A percentile compares a stretch with the other conserved stretches of the same genome.
phyloP scores from a whole-genome alignment of 2,329 filamentous ascomycete genomes.

The Sporothrix phasma region DNA sequence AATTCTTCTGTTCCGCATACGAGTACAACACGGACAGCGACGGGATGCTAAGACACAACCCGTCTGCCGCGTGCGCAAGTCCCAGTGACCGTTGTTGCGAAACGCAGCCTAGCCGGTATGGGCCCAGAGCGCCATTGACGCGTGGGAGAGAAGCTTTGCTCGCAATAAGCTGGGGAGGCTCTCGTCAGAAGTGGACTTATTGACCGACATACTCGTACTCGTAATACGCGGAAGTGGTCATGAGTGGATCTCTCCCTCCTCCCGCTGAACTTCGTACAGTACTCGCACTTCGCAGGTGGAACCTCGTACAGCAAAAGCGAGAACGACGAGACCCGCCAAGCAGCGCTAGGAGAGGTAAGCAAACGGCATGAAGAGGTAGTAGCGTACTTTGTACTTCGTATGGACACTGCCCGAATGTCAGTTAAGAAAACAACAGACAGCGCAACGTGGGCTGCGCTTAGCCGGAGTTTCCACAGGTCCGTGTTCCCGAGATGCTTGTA shows the following conservation, averaged over 20 bases:
- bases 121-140: background rate
- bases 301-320: too few species aligned
- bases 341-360: too few species aligned
- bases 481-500: background rate
- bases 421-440: background rate
- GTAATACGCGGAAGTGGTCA: too few species aligned
- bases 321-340: too few species aligned
- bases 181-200: background rate
- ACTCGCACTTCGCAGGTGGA: too few species aligned
- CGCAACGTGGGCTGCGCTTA: background rate
- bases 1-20: background rate
- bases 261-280: too few species aligned
- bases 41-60: too few species aligned
- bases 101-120: background rate
- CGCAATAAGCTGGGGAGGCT: background rate
- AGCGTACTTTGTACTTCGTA: too few species aligned
- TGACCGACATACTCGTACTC: too few species aligned
- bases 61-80: background rate
- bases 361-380: too few species aligned
- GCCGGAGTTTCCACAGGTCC: background rate
- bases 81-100: background rate
- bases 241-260: too few species aligned
- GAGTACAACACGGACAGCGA: background rate
- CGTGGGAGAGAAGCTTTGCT: background rate
- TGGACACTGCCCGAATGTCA: too few species aligned